Conservation (phyloP, 2,329 filamentous ascomycete genomes). For the Aspergillus sp. region DNA sequence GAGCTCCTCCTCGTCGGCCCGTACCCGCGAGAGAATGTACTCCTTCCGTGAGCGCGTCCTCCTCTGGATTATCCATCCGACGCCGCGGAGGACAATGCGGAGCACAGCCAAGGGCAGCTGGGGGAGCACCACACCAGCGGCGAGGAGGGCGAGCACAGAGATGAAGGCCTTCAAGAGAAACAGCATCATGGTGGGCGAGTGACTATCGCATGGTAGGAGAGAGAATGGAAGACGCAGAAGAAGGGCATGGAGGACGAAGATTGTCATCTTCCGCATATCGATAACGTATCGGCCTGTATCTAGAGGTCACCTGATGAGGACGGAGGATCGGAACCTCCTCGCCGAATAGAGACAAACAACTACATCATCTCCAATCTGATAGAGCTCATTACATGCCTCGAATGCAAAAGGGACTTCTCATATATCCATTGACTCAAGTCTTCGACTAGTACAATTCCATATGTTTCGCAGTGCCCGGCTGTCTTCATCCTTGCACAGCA, state of each 20-base stretch:
- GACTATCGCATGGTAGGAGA: background rate
- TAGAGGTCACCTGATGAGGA: background rate
- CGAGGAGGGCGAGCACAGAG: conserved; percentile 32
- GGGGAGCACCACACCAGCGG: conserved; percentile 35
- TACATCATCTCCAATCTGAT: too few relatives aligned
- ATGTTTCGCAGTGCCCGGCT: conserved; percentile 17
- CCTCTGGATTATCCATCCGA: conserved; percentile 63
- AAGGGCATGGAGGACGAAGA: background rate
- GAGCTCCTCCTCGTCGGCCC: conserved; percentile 42
- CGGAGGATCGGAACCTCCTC: too few relatives aligned
- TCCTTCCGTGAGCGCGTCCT: conserved; percentile 63
- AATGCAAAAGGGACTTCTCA: conserved; percentile 2
- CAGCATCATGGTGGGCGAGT: conserved; percentile 27
- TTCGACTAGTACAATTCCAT: conserved; percentile 4
- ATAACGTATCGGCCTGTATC: conserved; percentile 7
- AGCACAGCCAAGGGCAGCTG: conserved; percentile 32
- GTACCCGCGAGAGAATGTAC: conserved; percentile 51
- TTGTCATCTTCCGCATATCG: conserved; percentile 11
- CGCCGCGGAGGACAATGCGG: conserved; percentile 35
- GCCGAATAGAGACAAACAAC: too few relatives aligned
- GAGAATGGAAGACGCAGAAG: background rate
- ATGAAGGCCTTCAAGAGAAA: conserved; percentile 32
- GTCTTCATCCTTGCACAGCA: conserved; percentile 6
- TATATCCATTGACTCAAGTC: conserved; percentile 2
- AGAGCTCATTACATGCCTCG: background rate